Conservation (phyloP, 306 rosid species). For the Trifolium subterraneum region DNA sequence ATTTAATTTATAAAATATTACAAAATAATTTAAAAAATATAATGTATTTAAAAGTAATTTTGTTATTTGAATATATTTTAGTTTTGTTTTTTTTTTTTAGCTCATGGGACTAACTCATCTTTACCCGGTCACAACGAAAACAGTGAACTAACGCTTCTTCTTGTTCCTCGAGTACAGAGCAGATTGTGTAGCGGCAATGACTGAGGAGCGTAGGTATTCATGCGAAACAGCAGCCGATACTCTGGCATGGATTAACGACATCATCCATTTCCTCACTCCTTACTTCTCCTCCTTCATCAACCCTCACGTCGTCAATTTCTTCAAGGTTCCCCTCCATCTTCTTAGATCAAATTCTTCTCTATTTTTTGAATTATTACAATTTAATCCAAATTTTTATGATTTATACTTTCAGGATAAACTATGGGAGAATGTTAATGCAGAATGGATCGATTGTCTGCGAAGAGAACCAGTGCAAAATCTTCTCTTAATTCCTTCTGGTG, state of each 20-base stretch:
- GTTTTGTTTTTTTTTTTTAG: too few relatives aligned
- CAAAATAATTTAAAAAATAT: too few relatives aligned
- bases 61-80: too few relatives aligned
- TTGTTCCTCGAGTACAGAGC: not conserved
- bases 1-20: too few relatives aligned
- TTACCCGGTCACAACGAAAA: too few relatives aligned
- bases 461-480: slow-evolving; percentile 66
- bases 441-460: slow-evolving; percentile 84
- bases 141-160: not conserved
- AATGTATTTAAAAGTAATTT: too few relatives aligned
- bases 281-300: slow-evolving; percentile 57
- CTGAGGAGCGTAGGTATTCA: slow-evolving; percentile 45
- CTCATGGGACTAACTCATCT: too few relatives aligned
- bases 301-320: slow-evolving; percentile 84
- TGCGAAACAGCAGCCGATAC: slow-evolving; percentile 64
- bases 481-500: slow-evolving; percentile 80
- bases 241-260: slow-evolving; percentile 71
- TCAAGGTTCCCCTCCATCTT: slow-evolving; percentile 50
- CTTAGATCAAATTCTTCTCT: not conserved
- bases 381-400: slow-evolving; percentile 9
- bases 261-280: slow-evolving; percentile 65
- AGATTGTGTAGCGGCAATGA: slow-evolving; percentile 8
- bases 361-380: not conserved
- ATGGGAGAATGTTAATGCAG: slow-evolving; percentile 74
- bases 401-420: slow-evolving; percentile 61